Evolutionary conservation across 2,329 filamentous ascomycete species (phyloP), one percentile per base, ranked within the genome.

Genomic region (Ophiocordyceps polyrhachis-furcata): DNA sequence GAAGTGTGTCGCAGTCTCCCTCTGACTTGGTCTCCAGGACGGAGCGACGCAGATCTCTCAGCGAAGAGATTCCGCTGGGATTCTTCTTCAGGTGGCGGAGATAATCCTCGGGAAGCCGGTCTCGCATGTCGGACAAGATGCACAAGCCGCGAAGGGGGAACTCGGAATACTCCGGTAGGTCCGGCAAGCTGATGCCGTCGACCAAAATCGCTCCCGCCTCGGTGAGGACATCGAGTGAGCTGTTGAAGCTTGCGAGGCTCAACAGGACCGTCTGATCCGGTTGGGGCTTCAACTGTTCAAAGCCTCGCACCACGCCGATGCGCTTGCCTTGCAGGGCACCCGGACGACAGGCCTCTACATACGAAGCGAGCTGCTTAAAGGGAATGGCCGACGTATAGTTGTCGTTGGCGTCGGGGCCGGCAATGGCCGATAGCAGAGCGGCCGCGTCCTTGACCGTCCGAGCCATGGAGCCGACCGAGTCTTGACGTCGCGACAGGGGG

Each of bases 241-340:
- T 53, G 25, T 78, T 60, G 53, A 83, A 83, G 0, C 35, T 17
- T 14, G 41, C 14, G 2, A 40, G 29, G 20, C 38, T 41, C 20
- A 15, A 15, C 11, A 23, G 12, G 9, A 19, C 4, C 29, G 29
- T 15, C 17, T 15, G 5, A 8, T 43, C 42, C 2, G 21, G 17
- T 4, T 17, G 13, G 12, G 3, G 8, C 15, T n/a, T 17, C 11
- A 25, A 21, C 13, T 43, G 48, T 29, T 32, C 60, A 29, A 81
- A 31, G 50, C 81, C 79, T n/a, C 71, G 65, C 0, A 79, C 75
- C 6, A 84, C 66, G 2, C 79, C 81, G 29, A 84, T 75, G 2
- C 77, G 69, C 44, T 74, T 73, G 12, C 73, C 75, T 7, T 58
- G 48, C 0, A 82, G 62, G 1, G 68, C 66, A 21, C 66, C 65